Percentiles rank a stretch among this genome's conserved stretches.
Evolutionary conservation across 805 yeast species (phyloP).

Genomic region (Yamadazyma ubonensis): DNA sequence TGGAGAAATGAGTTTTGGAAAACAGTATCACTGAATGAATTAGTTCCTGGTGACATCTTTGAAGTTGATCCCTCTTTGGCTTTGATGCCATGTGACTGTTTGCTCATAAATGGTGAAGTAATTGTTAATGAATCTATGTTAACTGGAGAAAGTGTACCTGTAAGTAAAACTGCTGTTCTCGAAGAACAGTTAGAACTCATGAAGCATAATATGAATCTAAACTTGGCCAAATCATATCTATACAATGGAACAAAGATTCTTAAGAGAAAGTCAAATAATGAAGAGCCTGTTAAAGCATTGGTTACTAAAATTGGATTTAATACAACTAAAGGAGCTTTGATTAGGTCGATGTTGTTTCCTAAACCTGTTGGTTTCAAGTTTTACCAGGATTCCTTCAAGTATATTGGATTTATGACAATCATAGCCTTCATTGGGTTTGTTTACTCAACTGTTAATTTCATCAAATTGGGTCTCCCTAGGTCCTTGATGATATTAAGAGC

Average conservation of each 20-base stretch:
- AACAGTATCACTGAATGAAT: conserved; percentile 66
- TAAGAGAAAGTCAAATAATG: conserved; percentile 71
- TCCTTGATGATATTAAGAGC: conserved; percentile 81
- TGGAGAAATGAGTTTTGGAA: conserved; percentile 94
- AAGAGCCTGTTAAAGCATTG: conserved; percentile 81
- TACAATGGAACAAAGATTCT: conserved; percentile 89
- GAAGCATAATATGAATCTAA: conserved; percentile 60
- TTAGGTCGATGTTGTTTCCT: conserved; percentile 95
- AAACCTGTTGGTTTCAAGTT: conserved; percentile 92
- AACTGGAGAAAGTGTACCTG: conserved; percentile 98
- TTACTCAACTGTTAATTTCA: conserved; percentile 78
- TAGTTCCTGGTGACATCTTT: conserved; percentile 95
- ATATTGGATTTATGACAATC: conserved; percentile 89
- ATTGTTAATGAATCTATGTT: conserved; percentile 97
- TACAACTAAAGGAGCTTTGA: conserved; percentile 91
- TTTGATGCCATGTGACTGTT: conserved; percentile 83
- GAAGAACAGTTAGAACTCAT: conserved; percentile 59
- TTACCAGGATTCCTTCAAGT: conserved; percentile 90
- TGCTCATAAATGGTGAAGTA: conserved; percentile 86
- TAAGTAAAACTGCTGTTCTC: conserved; percentile 70
- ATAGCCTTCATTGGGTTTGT: conserved; percentile 85
- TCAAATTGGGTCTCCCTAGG: conserved; percentile 68
- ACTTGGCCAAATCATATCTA: conserved; percentile 71
- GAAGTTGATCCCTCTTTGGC: conserved; percentile 84
- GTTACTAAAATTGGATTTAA: conserved; percentile 89